Base-by-base conservation (phyloP, 805 yeast genomes). In the Saccharomycopsis capsularis region DNA sequence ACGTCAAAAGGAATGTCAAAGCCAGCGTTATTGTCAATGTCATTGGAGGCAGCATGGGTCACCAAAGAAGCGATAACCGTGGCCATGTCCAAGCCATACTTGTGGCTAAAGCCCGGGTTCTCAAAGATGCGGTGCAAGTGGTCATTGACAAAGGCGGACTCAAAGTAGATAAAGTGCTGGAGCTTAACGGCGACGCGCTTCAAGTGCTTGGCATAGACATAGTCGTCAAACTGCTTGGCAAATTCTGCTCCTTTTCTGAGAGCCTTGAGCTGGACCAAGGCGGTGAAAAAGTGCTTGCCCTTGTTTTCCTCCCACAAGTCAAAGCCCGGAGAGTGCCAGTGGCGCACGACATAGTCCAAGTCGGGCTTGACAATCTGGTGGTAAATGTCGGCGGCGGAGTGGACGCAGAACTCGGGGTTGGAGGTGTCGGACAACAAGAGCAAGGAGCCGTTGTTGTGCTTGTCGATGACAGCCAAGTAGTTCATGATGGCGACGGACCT, bases 41-140 rank as follows among this genome's bases (percentile, higher is more conserved):
- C 73, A 56, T 75, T 81, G 32, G 73, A 71, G 58, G 62, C 76
- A 39, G 62, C 65, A 54, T 70, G 75, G 2, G 81, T 65, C 11
- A 69, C 52, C 9, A 68, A 52, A 1, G 73, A 61, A 0, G 66
- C 75, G 34, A 71, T 59, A 27, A 90, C 67, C 0, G 82, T 69
- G 0, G 95, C 96, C 44, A 85, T 74, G 60, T 90, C 96, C 29
- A 90, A 69, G 0, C 97, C 96, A 3, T 76, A 64, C 56, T 96
- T 69, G 41, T 38, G 40, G 40, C 37, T n/a, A n/a, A 40, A 19
- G 9, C 18, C 24, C n/a, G 55, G 55, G 25, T 50, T 50, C 32
- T 52, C 55, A 27, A 32, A 42, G 18, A 52, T 50, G 23, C 51
- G 40, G 36, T 50, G 43, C 29, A 38, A 22, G 7, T 37, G 24